Base-by-base conservation (phyloP, 2,329 filamentous ascomycete species). In the Waltergamsia citrina region DNA sequence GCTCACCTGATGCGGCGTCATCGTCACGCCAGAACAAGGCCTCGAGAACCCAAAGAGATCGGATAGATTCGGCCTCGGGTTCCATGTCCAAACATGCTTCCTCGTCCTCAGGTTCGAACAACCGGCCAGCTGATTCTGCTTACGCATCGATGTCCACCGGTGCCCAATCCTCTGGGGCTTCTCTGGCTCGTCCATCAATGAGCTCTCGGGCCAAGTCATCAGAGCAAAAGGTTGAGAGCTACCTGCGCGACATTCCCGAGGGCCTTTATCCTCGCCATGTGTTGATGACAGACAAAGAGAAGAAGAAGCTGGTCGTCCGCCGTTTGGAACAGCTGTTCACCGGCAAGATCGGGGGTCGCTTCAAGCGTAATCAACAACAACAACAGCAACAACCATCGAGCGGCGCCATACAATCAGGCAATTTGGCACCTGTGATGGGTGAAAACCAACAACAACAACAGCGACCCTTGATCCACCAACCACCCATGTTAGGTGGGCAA, bases 271-370 rank as follows among this genome's bases (percentile, higher is more conserved):
- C 81, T 0, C 69, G 71, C 9, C 66, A 71, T 28, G 62, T 68
- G 17, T 52, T 62, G 1, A 74, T 87, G 71, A 77, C 78, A 0
- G 84, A 90, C 11, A 78, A 74, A 42, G 71, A 81, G 6, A 85
- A 76, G 60, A 86, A 85, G 61, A 85, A 79, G 49, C 50, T 87
- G 15, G 80, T 90, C 0, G 85, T 90, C 3, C 71, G 75, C 35
- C 71, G 83, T 3, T 54, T 93, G 6, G 85, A 93, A 48, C 82
- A 88, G 41, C 67, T 93, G 2, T 93, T 92, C 41, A 86, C 84
- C 1, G 85, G 85, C 3, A 83, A 80, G 48, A 64, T 69, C 14
- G 56, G 53, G 4, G 60, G 60, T 5, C 56, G 62, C 11, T 10
- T 29, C 6, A 14, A 19, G 4, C 29, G 24, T 18, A 21, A 43